phyloP scores from a whole-genome alignment of 1,284 basidiomycete species.

The Melampsora medusae region DNA sequence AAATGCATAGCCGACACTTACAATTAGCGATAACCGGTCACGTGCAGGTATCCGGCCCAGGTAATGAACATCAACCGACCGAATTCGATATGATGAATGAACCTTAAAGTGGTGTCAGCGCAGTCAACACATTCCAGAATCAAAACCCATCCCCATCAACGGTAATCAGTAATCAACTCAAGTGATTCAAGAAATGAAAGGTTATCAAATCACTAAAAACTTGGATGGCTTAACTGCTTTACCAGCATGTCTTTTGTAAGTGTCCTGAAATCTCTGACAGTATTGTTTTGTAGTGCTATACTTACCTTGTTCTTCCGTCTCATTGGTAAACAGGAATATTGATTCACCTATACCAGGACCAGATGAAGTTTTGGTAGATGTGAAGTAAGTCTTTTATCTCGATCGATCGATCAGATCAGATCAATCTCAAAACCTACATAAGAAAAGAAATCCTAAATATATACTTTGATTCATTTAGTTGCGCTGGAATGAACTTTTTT shows the following conservation, averaged over 20 bases:
- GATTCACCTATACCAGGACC: slow-evolving; percentile 14
- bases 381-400: slow-evolving; percentile 20
- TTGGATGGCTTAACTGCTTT: slow-evolving; percentile 12
- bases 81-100: too few species aligned
- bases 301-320: not conserved
- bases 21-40: too few species aligned
- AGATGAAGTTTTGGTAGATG: slow-evolving; percentile 31
- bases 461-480: slow-evolving; percentile 60
- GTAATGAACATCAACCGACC: too few species aligned
- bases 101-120: too few species aligned
- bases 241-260: slow-evolving; percentile 35
- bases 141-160: too few species aligned
- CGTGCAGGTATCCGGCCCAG: too few species aligned
- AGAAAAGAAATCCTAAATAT: not conserved
- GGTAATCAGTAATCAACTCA: too few species aligned
- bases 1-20: too few species aligned
- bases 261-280: not conserved
- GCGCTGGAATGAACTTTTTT: slow-evolving; percentile 56
- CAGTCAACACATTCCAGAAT: too few species aligned
- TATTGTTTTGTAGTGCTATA: not conserved
- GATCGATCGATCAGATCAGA: not conserved
- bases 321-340: not conserved
- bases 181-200: not conserved
- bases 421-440: not conserved
- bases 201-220: slow-evolving; percentile 30